Evolutionary conservation across 768 basidiomycete genomes (phyloP), one percentile per base, ranked within the genome.

Genomic region (Rhizopogon vinicolor): DNA sequence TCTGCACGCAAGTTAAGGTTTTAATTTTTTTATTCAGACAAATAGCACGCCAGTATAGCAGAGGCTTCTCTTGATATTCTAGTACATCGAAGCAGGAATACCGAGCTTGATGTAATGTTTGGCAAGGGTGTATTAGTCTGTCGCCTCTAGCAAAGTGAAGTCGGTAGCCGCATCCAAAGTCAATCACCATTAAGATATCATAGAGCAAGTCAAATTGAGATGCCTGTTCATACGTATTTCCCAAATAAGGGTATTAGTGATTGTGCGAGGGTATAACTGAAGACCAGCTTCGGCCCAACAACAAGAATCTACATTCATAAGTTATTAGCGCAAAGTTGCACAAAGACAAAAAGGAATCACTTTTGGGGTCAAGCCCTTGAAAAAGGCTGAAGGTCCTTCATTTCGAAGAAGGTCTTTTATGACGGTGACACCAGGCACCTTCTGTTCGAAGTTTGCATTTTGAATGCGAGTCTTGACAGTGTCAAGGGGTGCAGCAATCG

Each of bases 291-390:
- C 41, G 96, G 96, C 51, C 94, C 95, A 39, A 98, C 94, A 58
- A 98, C 93, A 44, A 98, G 79, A 63, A 96, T 90, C 92, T 95
- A 62, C 13, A 70, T 43, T 60, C 75, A 73, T 44, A 72, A 70
- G 28, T 76, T 43, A 13, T 58, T 40, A 58, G 52, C 22, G 48
- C 7, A 14, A 71, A 16, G 8, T 37, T 7, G 52, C 75, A 74
- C 37, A 75, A 28, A 28, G 6, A 62, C 8, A 19, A 28, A 37
- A 3, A 18, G 22, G 7, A 7, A 9, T 19, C 35, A 94, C 93
- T 82, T 98, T 99, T 52, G 96, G 96, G 25, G 93, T 98, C 60
- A 98, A 76, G 16, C 96, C 96, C 77, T 99, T 98, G 82, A 98
- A 97, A 73, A 98, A 89, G 16, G 91, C 93, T 0, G 73, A 67